phyloP scores from a whole-genome alignment of 345 rosid genomes.

The Salix udensis region DNA sequence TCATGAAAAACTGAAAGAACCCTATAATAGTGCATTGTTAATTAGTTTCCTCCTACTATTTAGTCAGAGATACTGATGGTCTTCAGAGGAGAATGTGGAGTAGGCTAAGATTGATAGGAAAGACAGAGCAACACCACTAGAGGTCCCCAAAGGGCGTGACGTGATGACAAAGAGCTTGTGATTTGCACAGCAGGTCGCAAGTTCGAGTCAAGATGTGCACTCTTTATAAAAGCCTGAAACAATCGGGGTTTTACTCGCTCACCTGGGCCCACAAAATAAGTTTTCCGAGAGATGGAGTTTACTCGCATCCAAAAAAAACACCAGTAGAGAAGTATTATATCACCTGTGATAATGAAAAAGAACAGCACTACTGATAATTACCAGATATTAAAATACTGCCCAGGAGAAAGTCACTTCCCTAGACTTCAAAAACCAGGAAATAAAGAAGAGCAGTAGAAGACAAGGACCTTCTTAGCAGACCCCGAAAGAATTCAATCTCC shows the following conservation, averaged over 20 bases:
- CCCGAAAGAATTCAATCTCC: background rate
- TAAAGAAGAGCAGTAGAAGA: background rate
- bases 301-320: background rate
- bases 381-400: background rate
- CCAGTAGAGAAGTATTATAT: background rate
- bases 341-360: background rate
- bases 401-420: background rate
- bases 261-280: too few species aligned
- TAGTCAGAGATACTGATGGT: background rate
- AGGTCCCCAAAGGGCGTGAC: background rate
- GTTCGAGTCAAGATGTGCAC: too few species aligned
- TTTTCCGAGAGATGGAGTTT: too few species aligned
- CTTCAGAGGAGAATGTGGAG: background rate
- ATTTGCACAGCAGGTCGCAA: too few species aligned
- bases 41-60: background rate
- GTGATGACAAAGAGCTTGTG: too few species aligned
- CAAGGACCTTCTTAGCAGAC: background rate
- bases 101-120: background rate
- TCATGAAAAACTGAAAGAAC: background rate
- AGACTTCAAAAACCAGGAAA: background rate
- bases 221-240: too few species aligned
- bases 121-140: background rate
- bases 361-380: background rate
- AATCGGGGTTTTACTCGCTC: too few species aligned
- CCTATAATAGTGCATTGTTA: background rate